phyloP scores from a whole-genome alignment of 768 basidiomycete genomes.

The Boletus rex-veris region DNA sequence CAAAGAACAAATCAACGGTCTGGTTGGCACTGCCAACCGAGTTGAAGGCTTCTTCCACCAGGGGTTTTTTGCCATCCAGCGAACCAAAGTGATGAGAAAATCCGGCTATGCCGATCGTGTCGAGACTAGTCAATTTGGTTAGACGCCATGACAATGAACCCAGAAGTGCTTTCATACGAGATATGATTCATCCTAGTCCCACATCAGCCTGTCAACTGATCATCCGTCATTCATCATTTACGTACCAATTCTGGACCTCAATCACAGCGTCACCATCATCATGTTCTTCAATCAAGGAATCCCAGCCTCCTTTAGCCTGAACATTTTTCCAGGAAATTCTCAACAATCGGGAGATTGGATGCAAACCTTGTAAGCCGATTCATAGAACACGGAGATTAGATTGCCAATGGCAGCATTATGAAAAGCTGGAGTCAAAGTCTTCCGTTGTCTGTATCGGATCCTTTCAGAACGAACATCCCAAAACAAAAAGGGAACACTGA shows the following conservation, averaged over 20 bases:
- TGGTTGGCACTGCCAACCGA: conserved; percentile 12
- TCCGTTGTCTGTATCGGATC: conserved; percentile 31
- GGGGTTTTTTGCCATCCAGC: conserved; percentile 33
- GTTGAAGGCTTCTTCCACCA: conserved; percentile 28
- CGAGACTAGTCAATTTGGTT: conserved; percentile 30
- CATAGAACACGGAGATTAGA: conserved; percentile 37
- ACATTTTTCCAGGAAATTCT: background rate
- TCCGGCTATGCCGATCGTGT: conserved; percentile 43
- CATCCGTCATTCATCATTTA: background rate
- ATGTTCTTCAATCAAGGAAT: conserved; percentile 23
- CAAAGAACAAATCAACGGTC: conserved; percentile 2
- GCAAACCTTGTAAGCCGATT: conserved; percentile 42
- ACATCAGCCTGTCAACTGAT: background rate
- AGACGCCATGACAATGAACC: background rate
- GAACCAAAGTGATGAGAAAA: conserved; percentile 45
- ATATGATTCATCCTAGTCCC: conserved; percentile 29
- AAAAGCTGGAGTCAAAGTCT: conserved; percentile 39
- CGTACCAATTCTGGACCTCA: conserved; percentile 48
- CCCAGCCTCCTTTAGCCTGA: conserved; percentile 34
- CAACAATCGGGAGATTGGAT: background rate
- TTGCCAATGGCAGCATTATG: conserved; percentile 39
- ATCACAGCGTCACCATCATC: conserved; percentile 33
- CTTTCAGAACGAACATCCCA: background rate
- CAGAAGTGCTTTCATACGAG: conserved; percentile 29
- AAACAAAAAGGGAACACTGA: conserved; percentile 3